A percentile compares a stretch with the other conserved stretches of the same genome.
Conservation (phyloP, 805 yeast species). For the Priceomyces carsonii region DNA sequence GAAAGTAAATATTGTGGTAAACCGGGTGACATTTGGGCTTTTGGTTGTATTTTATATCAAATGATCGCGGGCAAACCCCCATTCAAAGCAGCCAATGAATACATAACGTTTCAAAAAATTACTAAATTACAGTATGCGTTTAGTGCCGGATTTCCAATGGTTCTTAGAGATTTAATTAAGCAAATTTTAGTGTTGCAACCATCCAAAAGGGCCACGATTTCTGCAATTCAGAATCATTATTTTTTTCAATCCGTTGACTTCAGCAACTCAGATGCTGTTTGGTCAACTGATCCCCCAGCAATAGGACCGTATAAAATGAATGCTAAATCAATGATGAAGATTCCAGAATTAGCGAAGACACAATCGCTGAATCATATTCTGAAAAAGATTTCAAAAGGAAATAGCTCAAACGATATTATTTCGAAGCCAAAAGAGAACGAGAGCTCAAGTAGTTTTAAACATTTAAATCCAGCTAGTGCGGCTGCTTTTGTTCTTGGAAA, state of each 20-base stretch:
- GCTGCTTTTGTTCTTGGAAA: constrained; percentile 42
- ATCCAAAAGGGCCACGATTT: constrained; percentile 56
- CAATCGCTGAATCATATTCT: constrained; percentile 15
- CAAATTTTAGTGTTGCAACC: constrained; percentile 74
- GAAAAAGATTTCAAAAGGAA: constrained; percentile 7
- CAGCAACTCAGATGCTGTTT: constrained; percentile 60
- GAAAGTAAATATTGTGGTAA: constrained; percentile 70
- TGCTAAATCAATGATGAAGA: constrained; percentile 77
- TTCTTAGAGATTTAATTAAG: constrained; percentile 64
- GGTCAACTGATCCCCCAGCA: constrained; percentile 70
- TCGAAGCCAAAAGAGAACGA: constrained; percentile 9
- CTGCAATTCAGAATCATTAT: constrained; percentile 60
- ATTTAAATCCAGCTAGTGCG: constrained; percentile 36
- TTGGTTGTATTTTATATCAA: constrained; percentile 60
- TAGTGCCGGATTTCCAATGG: constrained; percentile 59
- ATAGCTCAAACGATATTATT: constrained; percentile 11
- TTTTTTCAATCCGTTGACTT: constrained; percentile 76
- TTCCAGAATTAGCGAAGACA: constrained; percentile 43
- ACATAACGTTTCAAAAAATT: constrained; percentile 77
- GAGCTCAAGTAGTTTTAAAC: constrained; percentile 6
- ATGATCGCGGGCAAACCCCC: constrained; percentile 75
- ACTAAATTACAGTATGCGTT: constrained; percentile 80
- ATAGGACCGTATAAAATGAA: constrained; percentile 70
- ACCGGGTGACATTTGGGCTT: constrained; percentile 62
- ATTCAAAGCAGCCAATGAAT: constrained; percentile 80